phyloP scores from a whole-genome alignment of 1,139 yeast species.

The Suhomyces chickasaworum region DNA sequence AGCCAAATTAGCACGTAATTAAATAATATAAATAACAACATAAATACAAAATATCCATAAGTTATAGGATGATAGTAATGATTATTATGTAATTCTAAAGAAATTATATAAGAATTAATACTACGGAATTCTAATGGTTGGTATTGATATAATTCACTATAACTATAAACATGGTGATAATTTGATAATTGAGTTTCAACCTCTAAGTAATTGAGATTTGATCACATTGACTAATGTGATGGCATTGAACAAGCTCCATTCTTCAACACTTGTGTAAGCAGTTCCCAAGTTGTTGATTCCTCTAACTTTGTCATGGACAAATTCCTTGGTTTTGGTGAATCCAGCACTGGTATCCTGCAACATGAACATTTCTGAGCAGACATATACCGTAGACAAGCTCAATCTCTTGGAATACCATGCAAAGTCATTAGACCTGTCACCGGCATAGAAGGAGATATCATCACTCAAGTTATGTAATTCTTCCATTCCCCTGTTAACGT shows the following conservation, averaged over 20 bases:
- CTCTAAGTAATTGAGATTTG: conserved; percentile 69
- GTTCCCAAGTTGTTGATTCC: conserved; percentile 57
- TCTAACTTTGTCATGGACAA: conserved; percentile 64
- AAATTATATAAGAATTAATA: too few species aligned
- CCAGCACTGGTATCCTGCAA: conserved; percentile 67
- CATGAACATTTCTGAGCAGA: conserved; percentile 77
- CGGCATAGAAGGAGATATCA: conserved; percentile 78
- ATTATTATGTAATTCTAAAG: too few species aligned
- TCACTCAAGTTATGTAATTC: conserved; percentile 79
- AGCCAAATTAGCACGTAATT: conserved; percentile 23
- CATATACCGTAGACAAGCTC: conserved; percentile 68
- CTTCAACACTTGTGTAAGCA: conserved; percentile 63
- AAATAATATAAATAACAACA: too few species aligned
- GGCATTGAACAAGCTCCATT: conserved; percentile 75
- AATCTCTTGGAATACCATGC: conserved; percentile 92
- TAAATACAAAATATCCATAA: too few species aligned
- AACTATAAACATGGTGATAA: neutral
- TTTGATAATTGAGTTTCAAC: conserved; percentile 31
- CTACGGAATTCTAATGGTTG: neutral
- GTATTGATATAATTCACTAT: neutral
- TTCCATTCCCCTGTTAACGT: conserved; percentile 51
- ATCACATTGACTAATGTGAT: conserved; percentile 66
- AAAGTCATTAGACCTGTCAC: conserved; percentile 81
- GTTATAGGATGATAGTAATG: too few species aligned
- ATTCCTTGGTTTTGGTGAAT: conserved; percentile 58